Percentiles rank a stretch among this genome's conserved stretches.
phyloP scores from a whole-genome alignment of 495 filamentous ascomycete species.

The Trichoderma erinaceum region DNA sequence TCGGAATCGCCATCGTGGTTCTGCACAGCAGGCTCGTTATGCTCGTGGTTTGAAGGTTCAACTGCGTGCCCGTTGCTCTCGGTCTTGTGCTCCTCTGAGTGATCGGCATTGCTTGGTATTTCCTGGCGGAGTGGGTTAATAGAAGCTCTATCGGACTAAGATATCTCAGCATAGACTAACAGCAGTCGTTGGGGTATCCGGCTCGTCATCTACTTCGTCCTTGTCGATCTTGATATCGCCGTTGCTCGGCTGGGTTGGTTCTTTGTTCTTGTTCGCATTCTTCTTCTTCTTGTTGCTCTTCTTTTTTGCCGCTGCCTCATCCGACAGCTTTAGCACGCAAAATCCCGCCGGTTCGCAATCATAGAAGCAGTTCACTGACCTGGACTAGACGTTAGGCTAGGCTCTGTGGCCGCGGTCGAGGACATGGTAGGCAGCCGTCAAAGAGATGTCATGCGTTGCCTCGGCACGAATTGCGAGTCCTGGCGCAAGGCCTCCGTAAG shows the following conservation, averaged over 20 bases:
- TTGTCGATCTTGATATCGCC: slow-evolving; percentile 34
- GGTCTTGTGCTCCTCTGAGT: slow-evolving; percentile 17
- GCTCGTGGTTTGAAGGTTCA: slow-evolving; percentile 35
- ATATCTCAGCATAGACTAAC: not conserved
- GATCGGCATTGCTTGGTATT: slow-evolving; percentile 18
- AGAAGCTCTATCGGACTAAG: not conserved
- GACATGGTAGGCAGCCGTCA: slow-evolving; percentile 20
- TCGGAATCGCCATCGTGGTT: slow-evolving; percentile 13
- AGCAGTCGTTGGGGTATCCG: slow-evolving; percentile 20
- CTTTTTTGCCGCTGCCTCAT: slow-evolving; percentile 46
- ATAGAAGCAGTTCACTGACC: not conserved
- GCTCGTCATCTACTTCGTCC: slow-evolving; percentile 28
- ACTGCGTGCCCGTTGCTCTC: slow-evolving; percentile 20
- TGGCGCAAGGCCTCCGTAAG: not conserved
- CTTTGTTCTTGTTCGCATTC: slow-evolving; percentile 38
- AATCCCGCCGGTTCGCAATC: not conserved
- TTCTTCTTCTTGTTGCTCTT: slow-evolving; percentile 72
- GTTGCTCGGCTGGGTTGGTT: slow-evolving; percentile 27
- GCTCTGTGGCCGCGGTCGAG: slow-evolving; percentile 28
- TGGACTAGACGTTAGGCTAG: slow-evolving; percentile 26
- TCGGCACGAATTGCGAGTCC: not conserved
- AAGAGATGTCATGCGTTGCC: not conserved
- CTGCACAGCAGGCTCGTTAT: slow-evolving; percentile 23
- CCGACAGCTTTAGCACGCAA: slow-evolving; percentile 11
- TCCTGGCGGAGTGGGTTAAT: slow-evolving; percentile 9